Evolutionary conservation across 148 eudicot genomes (phyloP).

Genomic region (Fallopia convolvulus): DNA sequence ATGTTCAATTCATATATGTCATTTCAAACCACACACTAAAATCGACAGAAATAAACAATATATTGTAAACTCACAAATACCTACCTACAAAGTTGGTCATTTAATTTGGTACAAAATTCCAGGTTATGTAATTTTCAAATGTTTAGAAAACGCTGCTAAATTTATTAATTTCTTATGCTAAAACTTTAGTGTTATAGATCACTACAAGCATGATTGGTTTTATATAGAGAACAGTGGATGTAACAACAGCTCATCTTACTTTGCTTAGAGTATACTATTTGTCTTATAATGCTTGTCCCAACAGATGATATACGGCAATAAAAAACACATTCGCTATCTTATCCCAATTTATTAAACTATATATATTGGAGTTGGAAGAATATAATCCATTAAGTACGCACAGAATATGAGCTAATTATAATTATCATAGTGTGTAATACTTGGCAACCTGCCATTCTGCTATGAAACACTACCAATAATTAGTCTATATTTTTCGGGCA

Average conservation of each 20-base stretch:
- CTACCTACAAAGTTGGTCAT: too few species aligned
- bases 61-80: too few species aligned
- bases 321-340: neutral
- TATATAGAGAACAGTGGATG: neutral
- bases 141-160: too few species aligned
- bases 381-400: neutral
- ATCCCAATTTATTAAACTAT: neutral
- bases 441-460: too few species aligned
- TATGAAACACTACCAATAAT: neutral
- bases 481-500: neutral
- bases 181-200: neutral
- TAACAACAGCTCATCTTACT: neutral
- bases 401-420: too few species aligned
- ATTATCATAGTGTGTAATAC: too few species aligned
- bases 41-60: too few species aligned
- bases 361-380: neutral
- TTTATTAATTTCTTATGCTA: neutral
- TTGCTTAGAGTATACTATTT: neutral
- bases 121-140: too few species aligned
- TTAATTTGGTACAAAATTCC: too few species aligned
- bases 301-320: neutral
- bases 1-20: too few species aligned
- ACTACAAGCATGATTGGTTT: neutral
- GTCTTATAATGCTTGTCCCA: neutral
- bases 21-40: too few species aligned